phyloP scores from a whole-genome alignment of 2,329 filamentous ascomycete genomes.

The Pseudopyricularia cyperi region DNA sequence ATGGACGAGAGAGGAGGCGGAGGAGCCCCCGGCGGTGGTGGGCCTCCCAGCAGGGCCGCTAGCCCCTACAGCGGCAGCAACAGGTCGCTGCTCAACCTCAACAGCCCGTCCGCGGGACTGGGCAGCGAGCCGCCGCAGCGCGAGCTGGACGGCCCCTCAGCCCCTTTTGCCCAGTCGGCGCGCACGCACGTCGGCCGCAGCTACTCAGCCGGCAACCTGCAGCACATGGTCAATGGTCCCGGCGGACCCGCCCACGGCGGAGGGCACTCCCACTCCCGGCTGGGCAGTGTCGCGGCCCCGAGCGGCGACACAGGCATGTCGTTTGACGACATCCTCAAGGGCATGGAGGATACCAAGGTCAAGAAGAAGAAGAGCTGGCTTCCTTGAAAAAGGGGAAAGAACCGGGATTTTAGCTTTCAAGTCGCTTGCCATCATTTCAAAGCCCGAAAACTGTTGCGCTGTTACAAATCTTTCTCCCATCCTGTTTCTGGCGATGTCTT shows the following conservation, averaged over 20 bases:
- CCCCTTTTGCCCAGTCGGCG: not conserved
- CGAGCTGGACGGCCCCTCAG: not conserved
- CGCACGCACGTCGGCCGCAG: conserved; percentile 4
- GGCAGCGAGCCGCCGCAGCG: not conserved
- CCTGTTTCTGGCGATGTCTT: too few relatives aligned
- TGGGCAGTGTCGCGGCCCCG: not conserved
- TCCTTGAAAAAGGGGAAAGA: conserved; percentile 1
- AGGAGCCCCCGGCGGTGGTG: not conserved
- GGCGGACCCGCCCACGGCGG: not conserved
- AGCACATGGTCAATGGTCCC: conserved; percentile 4
- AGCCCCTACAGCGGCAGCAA: conserved; percentile 3
- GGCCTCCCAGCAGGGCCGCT: not conserved
- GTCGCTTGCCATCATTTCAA: too few relatives aligned
- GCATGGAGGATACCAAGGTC: conserved; percentile 16
- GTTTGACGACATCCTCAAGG: conserved; percentile 23
- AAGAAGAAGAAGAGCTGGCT: conserved; percentile 16
- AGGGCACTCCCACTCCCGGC: not conserved
- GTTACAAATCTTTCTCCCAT: too few relatives aligned
- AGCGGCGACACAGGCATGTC: conserved; percentile 12
- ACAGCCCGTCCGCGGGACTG: conserved; percentile 1
- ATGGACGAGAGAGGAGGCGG: too few relatives aligned
- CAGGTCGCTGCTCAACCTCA: conserved; percentile 2
- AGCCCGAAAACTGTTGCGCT: too few relatives aligned
- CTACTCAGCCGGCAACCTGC: conserved; percentile 12
- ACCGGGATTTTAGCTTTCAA: too few relatives aligned